Conservation (phyloP, 2,329 filamentous ascomycete genomes). For the Chaetomium sp. region DNA sequence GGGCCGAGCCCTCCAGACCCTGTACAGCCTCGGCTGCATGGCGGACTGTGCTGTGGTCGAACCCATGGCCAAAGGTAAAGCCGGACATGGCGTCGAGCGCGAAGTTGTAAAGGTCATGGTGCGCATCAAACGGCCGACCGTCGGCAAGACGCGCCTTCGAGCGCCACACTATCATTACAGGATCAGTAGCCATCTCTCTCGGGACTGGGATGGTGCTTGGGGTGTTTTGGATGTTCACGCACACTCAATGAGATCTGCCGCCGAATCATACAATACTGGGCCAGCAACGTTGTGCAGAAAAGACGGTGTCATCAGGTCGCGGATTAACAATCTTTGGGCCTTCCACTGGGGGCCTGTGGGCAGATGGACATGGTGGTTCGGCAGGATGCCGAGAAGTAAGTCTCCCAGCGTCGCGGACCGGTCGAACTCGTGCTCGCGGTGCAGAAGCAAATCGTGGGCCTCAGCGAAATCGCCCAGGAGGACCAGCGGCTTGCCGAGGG, state of each 20-base stretch:
- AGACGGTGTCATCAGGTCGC: not conserved
- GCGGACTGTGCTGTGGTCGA: not conserved
- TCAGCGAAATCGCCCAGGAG: not conserved
- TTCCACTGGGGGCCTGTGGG: not conserved
- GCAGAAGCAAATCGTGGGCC: not conserved
- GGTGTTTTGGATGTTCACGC: too few relatives aligned
- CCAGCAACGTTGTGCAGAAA: not conserved
- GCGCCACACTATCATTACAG: not conserved
- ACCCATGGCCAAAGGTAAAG: not conserved
- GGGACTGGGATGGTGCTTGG: too few relatives aligned
- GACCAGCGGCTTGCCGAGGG: not conserved
- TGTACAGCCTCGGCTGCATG: not conserved
- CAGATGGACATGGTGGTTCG: not conserved
- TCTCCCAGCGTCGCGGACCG: not conserved
- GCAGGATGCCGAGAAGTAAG: not conserved
- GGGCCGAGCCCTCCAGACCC: not conserved
- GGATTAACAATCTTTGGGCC: not conserved
- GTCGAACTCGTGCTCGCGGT: not conserved
- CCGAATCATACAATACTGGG: not conserved
- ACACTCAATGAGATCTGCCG: too few relatives aligned
- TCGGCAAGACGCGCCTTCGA: not conserved
- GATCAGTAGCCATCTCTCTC: too few relatives aligned
- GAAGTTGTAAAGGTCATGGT: not conserved
- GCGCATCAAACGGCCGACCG: not conserved
- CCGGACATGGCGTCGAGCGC: not conserved